Conservation (phyloP, 2,329 filamentous ascomycete genomes). For the Tolypocladium album region DNA sequence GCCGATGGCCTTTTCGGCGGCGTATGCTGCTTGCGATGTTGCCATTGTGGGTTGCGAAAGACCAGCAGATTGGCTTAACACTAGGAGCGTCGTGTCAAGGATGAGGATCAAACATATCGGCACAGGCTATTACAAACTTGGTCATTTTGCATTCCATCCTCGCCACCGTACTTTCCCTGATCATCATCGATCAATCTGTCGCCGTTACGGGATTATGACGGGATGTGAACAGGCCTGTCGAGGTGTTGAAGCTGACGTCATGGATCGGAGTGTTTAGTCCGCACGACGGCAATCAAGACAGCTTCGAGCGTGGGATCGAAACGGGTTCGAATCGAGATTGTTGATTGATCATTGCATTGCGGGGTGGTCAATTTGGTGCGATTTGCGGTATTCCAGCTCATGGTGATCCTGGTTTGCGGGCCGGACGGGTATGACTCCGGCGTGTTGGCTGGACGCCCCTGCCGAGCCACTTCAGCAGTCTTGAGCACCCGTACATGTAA, state of each 20-base stretch:
- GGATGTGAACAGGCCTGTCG: background rate
- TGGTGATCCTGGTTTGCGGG: too few species aligned
- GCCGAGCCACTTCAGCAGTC: too few species aligned
- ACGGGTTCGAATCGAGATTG: background rate
- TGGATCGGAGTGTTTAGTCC: background rate
- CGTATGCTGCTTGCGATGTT: background rate
- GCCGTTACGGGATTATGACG: background rate
- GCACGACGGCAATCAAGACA: background rate
- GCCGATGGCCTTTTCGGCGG: background rate
- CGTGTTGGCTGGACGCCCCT: too few species aligned
- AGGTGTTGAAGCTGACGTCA: background rate
- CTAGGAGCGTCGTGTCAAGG: background rate
- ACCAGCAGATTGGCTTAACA: background rate
- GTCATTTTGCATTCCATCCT: background rate
- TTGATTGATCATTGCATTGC: background rate
- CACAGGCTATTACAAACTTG: conserved; percentile 23
- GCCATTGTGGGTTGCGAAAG: background rate
- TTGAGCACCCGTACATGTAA: too few species aligned
- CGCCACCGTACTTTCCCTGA: background rate
- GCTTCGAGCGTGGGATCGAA: background rate
- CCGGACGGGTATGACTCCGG: too few species aligned
- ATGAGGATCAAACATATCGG: background rate
- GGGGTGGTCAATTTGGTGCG: background rate
- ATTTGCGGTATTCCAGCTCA: background rate
- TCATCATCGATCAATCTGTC: background rate